Conservation (phyloP, 371 early-diverging fungal species). For the Paraphysoderma sedebokerense region DNA sequence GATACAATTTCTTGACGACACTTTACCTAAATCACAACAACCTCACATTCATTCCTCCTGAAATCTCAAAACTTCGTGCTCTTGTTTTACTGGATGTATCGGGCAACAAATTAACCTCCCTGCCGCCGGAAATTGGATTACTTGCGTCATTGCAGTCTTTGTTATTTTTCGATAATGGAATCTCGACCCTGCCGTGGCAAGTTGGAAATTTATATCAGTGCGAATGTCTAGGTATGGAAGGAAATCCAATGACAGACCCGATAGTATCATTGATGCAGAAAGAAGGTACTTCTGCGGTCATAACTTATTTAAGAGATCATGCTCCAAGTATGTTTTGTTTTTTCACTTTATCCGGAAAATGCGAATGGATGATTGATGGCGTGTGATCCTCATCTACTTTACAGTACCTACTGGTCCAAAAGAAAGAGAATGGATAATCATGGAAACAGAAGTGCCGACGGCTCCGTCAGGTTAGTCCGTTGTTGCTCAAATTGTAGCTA, state of each 20-base stretch:
- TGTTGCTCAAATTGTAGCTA: constrained; percentile 10
- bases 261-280: constrained; percentile 60
- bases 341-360: background rate
- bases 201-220: constrained; percentile 85
- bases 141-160: constrained; percentile 69
- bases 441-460: constrained; percentile 28
- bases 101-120: constrained; percentile 66
- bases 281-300: constrained; percentile 71
- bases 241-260: constrained; percentile 84
- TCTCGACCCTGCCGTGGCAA: constrained; percentile 77
- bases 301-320: constrained; percentile 82
- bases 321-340: constrained; percentile 40
- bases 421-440: constrained; percentile 79
- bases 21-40: constrained; percentile 91
- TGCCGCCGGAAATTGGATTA: constrained; percentile 88
- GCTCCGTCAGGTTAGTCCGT: background rate
- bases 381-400: background rate
- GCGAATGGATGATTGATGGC: no score
- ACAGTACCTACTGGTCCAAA: constrained; percentile 63
- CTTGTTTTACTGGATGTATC: constrained; percentile 66
- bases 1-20: constrained; percentile 66
- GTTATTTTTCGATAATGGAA: constrained; percentile 80
- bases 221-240: constrained; percentile 86
- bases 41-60: constrained; percentile 52
- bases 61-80: constrained; percentile 40